Conservation (phyloP, 331 rosid species). For the Pyrus hybrid region DNA sequence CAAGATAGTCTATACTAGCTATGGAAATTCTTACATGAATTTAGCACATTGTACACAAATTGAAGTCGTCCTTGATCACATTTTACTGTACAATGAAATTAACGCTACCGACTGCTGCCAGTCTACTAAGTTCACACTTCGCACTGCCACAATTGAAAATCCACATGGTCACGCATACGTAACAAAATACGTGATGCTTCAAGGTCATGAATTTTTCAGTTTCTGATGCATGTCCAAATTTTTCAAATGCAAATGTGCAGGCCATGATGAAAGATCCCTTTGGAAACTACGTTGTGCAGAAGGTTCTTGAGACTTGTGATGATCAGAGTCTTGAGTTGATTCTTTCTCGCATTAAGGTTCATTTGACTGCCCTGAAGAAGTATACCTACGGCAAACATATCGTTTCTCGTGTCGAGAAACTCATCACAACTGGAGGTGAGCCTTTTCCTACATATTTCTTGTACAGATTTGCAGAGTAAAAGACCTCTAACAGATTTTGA, state of each 20-base stretch:
- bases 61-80: too few species aligned
- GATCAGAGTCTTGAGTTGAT: slow-evolving; percentile 77
- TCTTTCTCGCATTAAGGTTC: slow-evolving; percentile 93
- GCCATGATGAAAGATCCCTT: slow-evolving; percentile 99
- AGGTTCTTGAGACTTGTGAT: slow-evolving; percentile 92
- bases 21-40: not conserved
- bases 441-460: not conserved
- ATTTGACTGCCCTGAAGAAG: slow-evolving; percentile 79
- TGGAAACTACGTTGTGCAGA: slow-evolving; percentile 94
- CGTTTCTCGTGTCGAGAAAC: slow-evolving; percentile 93
- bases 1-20: not conserved
- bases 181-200: not conserved
- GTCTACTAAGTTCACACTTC: too few species aligned
- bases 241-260: slow-evolving; percentile 36
- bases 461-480: not conserved
- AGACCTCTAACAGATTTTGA: slow-evolving; percentile 1
- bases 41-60: too few species aligned
- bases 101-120: too few species aligned
- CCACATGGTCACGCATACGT: not conserved
- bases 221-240: slow-evolving; percentile 1
- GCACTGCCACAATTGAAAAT: too few species aligned
- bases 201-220: not conserved
- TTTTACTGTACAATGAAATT: too few species aligned
- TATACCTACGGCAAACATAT: slow-evolving; percentile 93
- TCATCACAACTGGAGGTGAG: slow-evolving; percentile 88